phyloP scores from a whole-genome alignment of 2,329 filamentous ascomycete genomes.

The Ascomycota sp. region DNA sequence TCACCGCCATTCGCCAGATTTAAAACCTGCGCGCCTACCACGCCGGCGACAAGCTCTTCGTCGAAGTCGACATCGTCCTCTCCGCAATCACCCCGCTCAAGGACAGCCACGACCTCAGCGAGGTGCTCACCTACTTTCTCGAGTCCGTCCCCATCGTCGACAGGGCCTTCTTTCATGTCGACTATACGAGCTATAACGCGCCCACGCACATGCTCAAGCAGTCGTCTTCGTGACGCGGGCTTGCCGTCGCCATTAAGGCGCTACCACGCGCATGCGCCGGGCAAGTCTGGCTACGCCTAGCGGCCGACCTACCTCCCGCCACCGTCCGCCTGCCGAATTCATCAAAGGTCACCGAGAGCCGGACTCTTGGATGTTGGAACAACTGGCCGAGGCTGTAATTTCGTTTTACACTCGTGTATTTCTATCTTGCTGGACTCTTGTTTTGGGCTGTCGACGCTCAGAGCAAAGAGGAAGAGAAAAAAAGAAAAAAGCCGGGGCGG shows the following conservation, averaged over 20 bases:
- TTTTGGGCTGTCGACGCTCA: no score
- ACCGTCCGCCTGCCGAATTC: no score
- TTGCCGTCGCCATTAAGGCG: neutral
- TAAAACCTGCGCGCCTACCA: slow-evolving; percentile 75
- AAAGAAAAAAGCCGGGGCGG: no score
- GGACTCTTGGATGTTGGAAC: no score
- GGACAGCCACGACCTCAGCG: slow-evolving; percentile 61
- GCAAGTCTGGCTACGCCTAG: no score
- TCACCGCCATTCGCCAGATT: slow-evolving; percentile 68
- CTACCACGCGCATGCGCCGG: no score
- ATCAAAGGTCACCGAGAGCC: no score
- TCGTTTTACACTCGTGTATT: no score
- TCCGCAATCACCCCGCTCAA: slow-evolving; percentile 55
- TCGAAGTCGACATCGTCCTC: slow-evolving; percentile 64
- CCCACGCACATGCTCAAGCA: slow-evolving; percentile 34
- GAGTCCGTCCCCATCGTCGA: slow-evolving; percentile 68
- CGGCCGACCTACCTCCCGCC: no score
- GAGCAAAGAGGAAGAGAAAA: no score
- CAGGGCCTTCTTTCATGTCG: slow-evolving; percentile 47
- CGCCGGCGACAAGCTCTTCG: slow-evolving; percentile 66
- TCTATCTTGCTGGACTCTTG: no score
- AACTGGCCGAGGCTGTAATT: no score
- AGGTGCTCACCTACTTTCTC: slow-evolving; percentile 64
- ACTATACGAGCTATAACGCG: slow-evolving; percentile 41
- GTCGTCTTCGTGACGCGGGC: slow-evolving; percentile 2